Evolutionary conservation across 2,329 filamentous ascomycete genomes (phyloP).

Genomic region (Hymenoscyphus repandus): DNA sequence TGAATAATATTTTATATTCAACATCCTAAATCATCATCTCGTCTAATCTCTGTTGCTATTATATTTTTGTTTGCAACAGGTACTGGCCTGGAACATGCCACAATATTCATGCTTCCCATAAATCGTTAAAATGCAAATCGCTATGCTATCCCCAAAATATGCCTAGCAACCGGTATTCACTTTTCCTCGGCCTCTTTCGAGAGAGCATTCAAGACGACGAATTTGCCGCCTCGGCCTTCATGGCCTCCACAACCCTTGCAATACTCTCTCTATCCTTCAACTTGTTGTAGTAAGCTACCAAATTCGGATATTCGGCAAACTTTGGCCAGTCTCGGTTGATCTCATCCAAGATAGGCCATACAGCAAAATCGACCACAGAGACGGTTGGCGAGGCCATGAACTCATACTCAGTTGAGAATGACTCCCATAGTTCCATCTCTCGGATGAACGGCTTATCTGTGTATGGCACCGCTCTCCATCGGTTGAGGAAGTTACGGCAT

Average conservation of each 20-base stretch:
- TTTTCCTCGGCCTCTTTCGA: too few species aligned
- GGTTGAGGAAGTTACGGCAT: conserved; percentile 17
- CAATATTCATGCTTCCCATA: too few species aligned
- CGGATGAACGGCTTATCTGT: conserved; percentile 17
- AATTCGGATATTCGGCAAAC: conserved; percentile 28
- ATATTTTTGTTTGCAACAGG: too few species aligned
- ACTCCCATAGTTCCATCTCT: conserved; percentile 29
- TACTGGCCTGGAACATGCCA: too few species aligned
- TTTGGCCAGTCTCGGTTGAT: conserved; percentile 35
- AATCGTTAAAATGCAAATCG: too few species aligned
- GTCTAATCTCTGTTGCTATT: too few species aligned
- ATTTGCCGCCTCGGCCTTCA: conserved; percentile 5
- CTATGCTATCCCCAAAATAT: too few species aligned
- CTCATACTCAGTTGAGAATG: conserved; percentile 16
- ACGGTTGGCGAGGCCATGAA: conserved; percentile 42
- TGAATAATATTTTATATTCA: too few species aligned
- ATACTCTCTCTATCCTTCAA: conserved; percentile 18
- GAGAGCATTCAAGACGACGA: neutral
- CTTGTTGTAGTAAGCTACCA: conserved; percentile 19
- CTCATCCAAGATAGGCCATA: conserved; percentile 51
- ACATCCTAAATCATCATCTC: too few species aligned
- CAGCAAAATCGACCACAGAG: conserved; percentile 48
- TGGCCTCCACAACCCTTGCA: conserved; percentile 11
- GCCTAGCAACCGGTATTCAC: too few species aligned
- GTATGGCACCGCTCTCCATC: conserved; percentile 22